Evolutionary conservation across 2,329 filamentous ascomycete genomes (phyloP), one percentile per base, ranked within the genome.

Genomic region (Penicillium aurantiogriseum): DNA sequence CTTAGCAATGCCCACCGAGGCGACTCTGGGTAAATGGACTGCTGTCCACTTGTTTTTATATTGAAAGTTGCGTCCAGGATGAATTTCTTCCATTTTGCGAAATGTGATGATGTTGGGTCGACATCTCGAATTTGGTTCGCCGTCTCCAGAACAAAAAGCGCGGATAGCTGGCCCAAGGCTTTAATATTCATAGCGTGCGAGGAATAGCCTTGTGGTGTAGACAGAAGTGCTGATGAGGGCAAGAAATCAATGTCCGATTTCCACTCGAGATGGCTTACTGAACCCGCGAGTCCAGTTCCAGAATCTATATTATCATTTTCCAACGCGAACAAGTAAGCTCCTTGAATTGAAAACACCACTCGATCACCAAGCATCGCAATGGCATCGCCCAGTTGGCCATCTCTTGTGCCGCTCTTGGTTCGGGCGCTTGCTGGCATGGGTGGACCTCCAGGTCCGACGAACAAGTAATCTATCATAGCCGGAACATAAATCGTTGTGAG

Each of bases 401-500:
- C 46, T 13, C 46, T 40, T 15, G 25, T 27, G 33, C 53, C 38
- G 3, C n/a, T 15, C 23, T 51, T 23, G 31, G 53, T 56, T 25
- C 25, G 46, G 3, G 53, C 53, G 8, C 13, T 56, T 17, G 46
- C 46, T 43, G 8, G 9, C 39, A 56, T 50, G 23, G 46, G n/a
- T 27, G 38, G 17, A 5, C 54, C 48, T 2, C 48, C 36, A 35
- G 38, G n/a, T 15, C 49, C 45, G 2, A 59, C 46, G 6, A 55
- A 61, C 27, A 58, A 23, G 6, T 47, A 23, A 3, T 55, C 29
- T 36, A 62, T 57, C n/a, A 45, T 39, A 15, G 54, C 56, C 4
- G 60, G 60, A 9, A 63, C 53, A 17, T 51, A 57, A 15, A 58
- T 38, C 2, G 45, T 29, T 5, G 40, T 38, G 8, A 55, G 48